phyloP scores from a whole-genome alignment of 345 rosid genomes.

The Viola odorata region DNA sequence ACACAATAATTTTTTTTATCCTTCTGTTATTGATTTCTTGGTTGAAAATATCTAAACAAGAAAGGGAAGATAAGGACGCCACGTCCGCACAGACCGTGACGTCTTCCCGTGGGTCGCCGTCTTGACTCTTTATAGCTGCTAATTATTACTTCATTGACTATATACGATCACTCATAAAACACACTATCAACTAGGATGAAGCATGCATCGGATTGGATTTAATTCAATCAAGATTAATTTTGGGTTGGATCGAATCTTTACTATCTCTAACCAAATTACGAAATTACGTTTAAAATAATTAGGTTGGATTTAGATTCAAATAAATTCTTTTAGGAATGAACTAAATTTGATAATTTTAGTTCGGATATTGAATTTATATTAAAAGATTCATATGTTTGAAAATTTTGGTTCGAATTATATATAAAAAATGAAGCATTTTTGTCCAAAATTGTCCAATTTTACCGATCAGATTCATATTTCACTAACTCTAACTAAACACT shows the following conservation, averaged over 20 bases:
- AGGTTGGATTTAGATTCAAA: too few relatives aligned
- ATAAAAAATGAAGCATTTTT: too few relatives aligned
- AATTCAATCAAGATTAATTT: neutral
- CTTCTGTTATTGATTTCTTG: neutral
- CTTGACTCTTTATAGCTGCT: neutral
- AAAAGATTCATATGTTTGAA: too few relatives aligned
- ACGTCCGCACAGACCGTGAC: conserved; percentile 20
- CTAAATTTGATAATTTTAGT: too few relatives aligned
- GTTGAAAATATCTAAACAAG: conserved; percentile 11
- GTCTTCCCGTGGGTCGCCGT: conserved; percentile 1
- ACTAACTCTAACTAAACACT: too few relatives aligned
- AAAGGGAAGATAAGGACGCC: conserved; percentile 30
- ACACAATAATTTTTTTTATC: too few relatives aligned
- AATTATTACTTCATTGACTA: neutral
- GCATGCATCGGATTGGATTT: neutral
- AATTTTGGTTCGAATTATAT: too few relatives aligned
- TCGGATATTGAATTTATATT: too few relatives aligned
- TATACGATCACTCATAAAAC: neutral
- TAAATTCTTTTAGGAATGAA: too few relatives aligned
- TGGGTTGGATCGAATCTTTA: too few relatives aligned
- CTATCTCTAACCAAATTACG: neutral
- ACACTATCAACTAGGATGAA: neutral
- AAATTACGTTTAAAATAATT: neutral
- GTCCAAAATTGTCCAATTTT: too few relatives aligned
- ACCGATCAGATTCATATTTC: too few relatives aligned